A percentile compares a stretch with the other conserved stretches of the same genome.
Conservation (phyloP, 225 moss, liverwort and hornwort species). For the Pleurozium schreberi region DNA sequence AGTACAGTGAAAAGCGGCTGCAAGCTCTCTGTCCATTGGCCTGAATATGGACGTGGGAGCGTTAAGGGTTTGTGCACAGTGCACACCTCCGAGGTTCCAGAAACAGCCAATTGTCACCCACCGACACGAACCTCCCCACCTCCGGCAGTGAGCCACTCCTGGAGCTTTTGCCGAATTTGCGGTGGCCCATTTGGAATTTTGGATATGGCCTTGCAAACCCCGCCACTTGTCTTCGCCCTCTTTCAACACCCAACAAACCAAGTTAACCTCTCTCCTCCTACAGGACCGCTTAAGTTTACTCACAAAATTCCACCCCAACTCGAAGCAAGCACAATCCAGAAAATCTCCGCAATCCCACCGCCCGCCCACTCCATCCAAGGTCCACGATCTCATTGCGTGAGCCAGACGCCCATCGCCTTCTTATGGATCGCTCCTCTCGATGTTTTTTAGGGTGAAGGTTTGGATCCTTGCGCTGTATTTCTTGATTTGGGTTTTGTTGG, state of each 20-base stretch:
- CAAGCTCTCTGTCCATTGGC: too few relatives aligned
- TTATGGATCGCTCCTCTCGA: not conserved
- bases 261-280: not conserved
- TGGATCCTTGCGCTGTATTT: not conserved
- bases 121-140: not conserved
- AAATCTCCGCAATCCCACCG: not conserved
- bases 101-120: not conserved
- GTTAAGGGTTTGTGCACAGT: too few relatives aligned
- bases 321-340: not conserved
- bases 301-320: not conserved
- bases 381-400: not conserved
- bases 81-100: too few relatives aligned
- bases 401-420: not conserved
- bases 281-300: not conserved
- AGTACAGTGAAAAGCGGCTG: too few relatives aligned
- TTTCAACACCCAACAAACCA: not conserved
- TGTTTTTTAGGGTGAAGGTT: not conserved
- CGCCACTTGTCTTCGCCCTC: conserved; percentile 6
- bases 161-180: not conserved
- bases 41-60: too few relatives aligned
- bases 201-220: not conserved
- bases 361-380: not conserved
- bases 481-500: not conserved
- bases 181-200: not conserved
- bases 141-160: not conserved